Conservation (phyloP, 1,139 yeast species). For the Protomyces gravidus region DNA sequence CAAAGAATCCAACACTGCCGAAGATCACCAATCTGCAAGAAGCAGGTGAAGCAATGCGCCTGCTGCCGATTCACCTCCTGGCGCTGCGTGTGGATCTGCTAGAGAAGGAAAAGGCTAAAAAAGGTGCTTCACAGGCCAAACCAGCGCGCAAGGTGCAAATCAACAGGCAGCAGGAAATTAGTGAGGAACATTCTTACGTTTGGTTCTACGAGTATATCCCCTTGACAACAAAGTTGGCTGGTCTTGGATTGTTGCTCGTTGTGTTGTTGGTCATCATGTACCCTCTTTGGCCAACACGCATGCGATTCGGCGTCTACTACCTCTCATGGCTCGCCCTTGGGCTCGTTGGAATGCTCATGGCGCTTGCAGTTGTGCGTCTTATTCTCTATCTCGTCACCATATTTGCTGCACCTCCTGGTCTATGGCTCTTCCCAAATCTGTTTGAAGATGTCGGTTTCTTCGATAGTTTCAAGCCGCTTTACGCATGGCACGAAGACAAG, state of each 20-base stretch:
- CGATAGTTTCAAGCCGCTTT: slow-evolving; percentile 84
- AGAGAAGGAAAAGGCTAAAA: slow-evolving; percentile 54
- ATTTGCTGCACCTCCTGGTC: slow-evolving; percentile 59
- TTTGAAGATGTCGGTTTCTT: slow-evolving; percentile 93
- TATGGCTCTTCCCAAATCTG: slow-evolving; percentile 94
- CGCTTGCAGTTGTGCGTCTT: slow-evolving; percentile 71
- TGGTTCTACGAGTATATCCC: slow-evolving; percentile 85
- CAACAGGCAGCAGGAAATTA: slow-evolving; percentile 62
- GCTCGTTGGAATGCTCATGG: slow-evolving; percentile 69
- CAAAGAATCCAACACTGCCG: slow-evolving; percentile 56
- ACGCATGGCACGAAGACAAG: slow-evolving; percentile 65
- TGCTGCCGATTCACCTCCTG: slow-evolving; percentile 68
- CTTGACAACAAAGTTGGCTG: slow-evolving; percentile 52
- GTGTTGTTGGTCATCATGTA: slow-evolving; percentile 75
- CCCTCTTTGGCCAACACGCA: slow-evolving; percentile 91
- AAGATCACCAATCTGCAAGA: slow-evolving; percentile 51
- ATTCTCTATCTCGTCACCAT: slow-evolving; percentile 63
- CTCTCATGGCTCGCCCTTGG: slow-evolving; percentile 73
- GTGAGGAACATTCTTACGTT: slow-evolving; percentile 73
- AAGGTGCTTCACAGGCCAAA: slow-evolving; percentile 55
- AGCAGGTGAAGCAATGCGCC: slow-evolving; percentile 61
- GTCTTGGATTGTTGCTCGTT: slow-evolving; percentile 60
- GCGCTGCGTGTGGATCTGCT: slow-evolving; percentile 65
- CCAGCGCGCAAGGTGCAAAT: slow-evolving; percentile 50
- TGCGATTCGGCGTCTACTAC: slow-evolving; percentile 91